These are phyloP conservation scores for Globisporangium cederbergense DNA, from an alignment of 352 stramenopile species.

Conservation along the genomic window DNA sequence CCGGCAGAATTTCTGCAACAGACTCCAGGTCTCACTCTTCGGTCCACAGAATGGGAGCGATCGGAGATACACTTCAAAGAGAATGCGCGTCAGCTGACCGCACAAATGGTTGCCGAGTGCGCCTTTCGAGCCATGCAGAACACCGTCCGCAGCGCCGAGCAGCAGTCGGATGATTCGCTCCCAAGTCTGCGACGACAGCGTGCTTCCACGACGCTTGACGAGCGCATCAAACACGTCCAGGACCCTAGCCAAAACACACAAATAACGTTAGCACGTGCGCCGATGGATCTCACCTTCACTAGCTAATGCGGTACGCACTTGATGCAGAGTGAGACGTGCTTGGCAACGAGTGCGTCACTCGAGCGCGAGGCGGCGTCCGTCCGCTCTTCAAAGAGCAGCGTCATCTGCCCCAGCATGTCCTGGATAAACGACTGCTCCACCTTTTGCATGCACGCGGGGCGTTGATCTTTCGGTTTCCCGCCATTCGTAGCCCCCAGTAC, in stretches of 20 bases:
- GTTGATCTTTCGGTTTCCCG: slow-evolving; percentile 45
- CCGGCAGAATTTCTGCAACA: slow-evolving; percentile 85
- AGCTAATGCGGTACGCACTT: slow-evolving; percentile 32
- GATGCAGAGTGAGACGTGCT: slow-evolving; percentile 71
- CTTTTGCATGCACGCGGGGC: slow-evolving; percentile 75
- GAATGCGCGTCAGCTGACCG: slow-evolving; percentile 64
- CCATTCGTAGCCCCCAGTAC: slow-evolving; percentile 20
- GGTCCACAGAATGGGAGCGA: slow-evolving; percentile 69
- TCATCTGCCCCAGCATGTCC: slow-evolving; percentile 86
- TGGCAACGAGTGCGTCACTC: slow-evolving; percentile 41
- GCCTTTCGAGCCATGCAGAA: slow-evolving; percentile 75
- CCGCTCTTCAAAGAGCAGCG: slow-evolving; percentile 82
- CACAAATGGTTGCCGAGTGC: slow-evolving; percentile 73
- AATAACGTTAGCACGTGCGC: background rate
- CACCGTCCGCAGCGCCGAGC: slow-evolving; percentile 66
- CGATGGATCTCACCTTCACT: background rate
- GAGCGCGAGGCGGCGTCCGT: slow-evolving; percentile 24
- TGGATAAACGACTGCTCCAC: slow-evolving; percentile 85
- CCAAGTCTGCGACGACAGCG: slow-evolving; percentile 75
- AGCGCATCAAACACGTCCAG: slow-evolving; percentile 78
- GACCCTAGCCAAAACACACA: slow-evolving; percentile 32
- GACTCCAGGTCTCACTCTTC: slow-evolving; percentile 66
- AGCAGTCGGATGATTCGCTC: slow-evolving; percentile 79
- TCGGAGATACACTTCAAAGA: slow-evolving; percentile 78
- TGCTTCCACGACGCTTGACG: slow-evolving; percentile 54